These are phyloP conservation scores for Rhodosporidiobolus odoratus DNA, from an alignment of 768 basidiomycete species.

Conservation along the genomic window DNA sequence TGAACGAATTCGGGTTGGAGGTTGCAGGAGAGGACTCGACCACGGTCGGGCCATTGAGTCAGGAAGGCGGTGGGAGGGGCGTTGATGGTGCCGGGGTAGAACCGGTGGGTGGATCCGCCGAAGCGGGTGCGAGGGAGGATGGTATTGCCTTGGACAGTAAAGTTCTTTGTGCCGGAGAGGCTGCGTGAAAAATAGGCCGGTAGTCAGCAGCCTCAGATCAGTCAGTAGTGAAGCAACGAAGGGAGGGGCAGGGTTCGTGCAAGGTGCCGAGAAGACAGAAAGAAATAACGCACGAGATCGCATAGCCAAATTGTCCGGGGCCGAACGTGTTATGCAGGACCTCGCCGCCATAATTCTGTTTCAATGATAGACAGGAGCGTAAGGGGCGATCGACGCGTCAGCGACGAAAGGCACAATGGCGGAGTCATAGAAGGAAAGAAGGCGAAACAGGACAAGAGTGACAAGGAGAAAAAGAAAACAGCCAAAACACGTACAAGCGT, in stretches of 20 bases:
- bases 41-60: conserved; percentile 26
- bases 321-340: conserved; percentile 48
- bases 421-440: neutral
- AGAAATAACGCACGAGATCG: conserved; percentile 43
- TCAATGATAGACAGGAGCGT: too few relatives aligned
- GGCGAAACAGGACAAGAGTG: neutral
- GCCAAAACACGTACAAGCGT: neutral
- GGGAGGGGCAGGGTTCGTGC: too few relatives aligned
- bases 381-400: neutral
- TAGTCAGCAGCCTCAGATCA: too few relatives aligned
- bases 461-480: neutral
- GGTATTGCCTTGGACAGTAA: conserved; percentile 48
- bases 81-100: conserved; percentile 21
- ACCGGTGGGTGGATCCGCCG: conserved; percentile 33
- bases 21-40: conserved; percentile 22
- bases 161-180: conserved; percentile 46
- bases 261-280: too few relatives aligned
- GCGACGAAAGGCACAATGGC: neutral
- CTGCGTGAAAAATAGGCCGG: too few relatives aligned
- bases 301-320: conserved; percentile 49
- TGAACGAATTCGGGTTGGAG: conserved; percentile 40
- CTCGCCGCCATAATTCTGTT: conserved; percentile 45
- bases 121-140: conserved; percentile 31
- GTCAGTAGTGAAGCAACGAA: too few relatives aligned
- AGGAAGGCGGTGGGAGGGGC: conserved; percentile 41